Base-by-base conservation (phyloP, 495 filamentous ascomycete genomes). In the Hypomontagnella submonticulosa region DNA sequence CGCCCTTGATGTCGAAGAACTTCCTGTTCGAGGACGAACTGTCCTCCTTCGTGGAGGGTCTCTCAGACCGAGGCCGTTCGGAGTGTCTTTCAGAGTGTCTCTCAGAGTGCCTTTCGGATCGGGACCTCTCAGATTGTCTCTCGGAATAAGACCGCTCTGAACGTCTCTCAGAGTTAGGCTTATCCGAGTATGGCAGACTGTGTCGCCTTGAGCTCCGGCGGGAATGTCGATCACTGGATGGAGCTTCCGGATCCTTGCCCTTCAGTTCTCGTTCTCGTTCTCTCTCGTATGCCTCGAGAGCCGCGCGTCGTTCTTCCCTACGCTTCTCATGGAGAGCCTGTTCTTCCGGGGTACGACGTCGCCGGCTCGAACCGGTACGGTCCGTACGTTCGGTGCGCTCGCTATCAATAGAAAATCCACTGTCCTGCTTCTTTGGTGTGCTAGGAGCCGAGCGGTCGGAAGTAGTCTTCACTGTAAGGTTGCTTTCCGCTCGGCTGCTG, bases 271-370 rank as follows among this genome's bases (percentile, higher is more conserved):
- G 62, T 32, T 72, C 68, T 27, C 66, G 72, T 13, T 67, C 50
- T 36, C 40, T 65, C 32, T 72, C 66, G 53, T 64, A 50, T 10
- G 55, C 58, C 15, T 73, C 68, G 41, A 68, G 70, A 15, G 61
- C 66, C 12, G 68, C 73, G 19, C 71, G 71, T 30, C 66, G 59
- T 66, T 76, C 60, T 55, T 67, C 78, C 71, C 76, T 81, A 34
- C 76, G 76, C 64, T 63, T 75, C 10, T 81, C 79, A 58, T 80
- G 77, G 11, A 74, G 77, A 23, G 71, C 75, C 58, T 79, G 79
- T 54, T 81, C 77, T 62, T 82, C 78, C 3, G 77, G 75, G 4
- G 77, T 79, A 44, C 79, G 78, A 34, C 69, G 66, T 34, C 59
- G 71, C 1, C 67, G 68, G 33, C 54, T 57, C 9, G 74, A 72